Evolutionary conservation across 768 basidiomycete genomes (phyloP), one percentile per base, ranked within the genome.

Genomic region (Naganishia antarctica): DNA sequence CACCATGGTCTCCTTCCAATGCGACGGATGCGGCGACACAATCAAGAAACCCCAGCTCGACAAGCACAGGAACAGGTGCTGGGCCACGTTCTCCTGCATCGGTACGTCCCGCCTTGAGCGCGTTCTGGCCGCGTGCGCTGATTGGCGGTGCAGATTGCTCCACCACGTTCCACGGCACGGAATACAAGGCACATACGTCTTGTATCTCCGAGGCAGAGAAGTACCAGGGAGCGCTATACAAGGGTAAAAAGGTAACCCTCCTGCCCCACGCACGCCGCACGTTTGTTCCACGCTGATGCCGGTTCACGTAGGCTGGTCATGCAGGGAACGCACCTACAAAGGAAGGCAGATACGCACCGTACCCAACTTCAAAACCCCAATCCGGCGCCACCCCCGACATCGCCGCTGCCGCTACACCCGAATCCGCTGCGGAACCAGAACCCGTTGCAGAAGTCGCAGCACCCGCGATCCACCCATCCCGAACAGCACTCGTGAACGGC

Each of bases 31-130:
- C 76, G 80, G 82, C 58, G 92, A 96, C 69, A 86, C 90, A 11
- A 86, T 94, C 29, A 96, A 91, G 78, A 96, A 96, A 72, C 92
- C 92, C 13, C 91, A 92, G 76, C 83, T 96, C 0, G 90, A 94
- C 76, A 84, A 86, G 73, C 91, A 94, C 62, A 66, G 73, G 12
- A 66, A 71, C 51, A 67, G 70, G 65, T 77, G 76, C 61, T 70
- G 70, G 67, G 68, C 73, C 12, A 63, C 66, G 15, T 77, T 77
- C 60, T 76, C 74, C 18, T 77, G 76, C 63, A 66, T 77, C 13
- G 76, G 76, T 75, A 25, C 62, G 74, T 68, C 23, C 23, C 11
- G 4, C 26, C 43, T 3, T 34, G n/a, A 45, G 18, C 7, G 46
- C 16, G 47, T 8, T 11, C 29, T 16, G 44, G n/a, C 16, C 25